Conservation (phyloP, 2,329 filamentous ascomycete species). For the Aspergillus versicolor region DNA sequence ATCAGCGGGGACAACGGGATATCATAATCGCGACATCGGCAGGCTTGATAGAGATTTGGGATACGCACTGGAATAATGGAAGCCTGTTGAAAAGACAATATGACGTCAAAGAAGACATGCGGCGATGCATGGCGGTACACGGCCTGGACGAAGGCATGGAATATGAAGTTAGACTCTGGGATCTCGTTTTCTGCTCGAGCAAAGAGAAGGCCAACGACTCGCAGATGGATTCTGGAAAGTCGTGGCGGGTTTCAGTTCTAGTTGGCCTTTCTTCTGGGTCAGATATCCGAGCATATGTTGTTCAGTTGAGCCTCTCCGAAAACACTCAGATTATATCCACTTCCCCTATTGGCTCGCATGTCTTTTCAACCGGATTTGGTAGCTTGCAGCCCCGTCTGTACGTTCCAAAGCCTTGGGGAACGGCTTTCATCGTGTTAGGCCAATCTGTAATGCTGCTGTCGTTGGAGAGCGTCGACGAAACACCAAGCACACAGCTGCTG, state of each 20-base stretch:
- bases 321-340: constrained; percentile 52
- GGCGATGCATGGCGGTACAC: constrained; percentile 59
- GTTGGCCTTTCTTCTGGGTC: constrained; percentile 55
- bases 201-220: constrained; percentile 44
- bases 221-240: constrained; percentile 49
- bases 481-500: constrained; percentile 74
- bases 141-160: constrained; percentile 53
- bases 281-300: constrained; percentile 63
- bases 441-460: constrained; percentile 76
- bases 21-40: constrained; percentile 76
- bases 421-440: constrained; percentile 79
- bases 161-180: constrained; percentile 70
- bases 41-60: constrained; percentile 81
- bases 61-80: constrained; percentile 82
- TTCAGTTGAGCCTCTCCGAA: constrained; percentile 66
- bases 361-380: constrained; percentile 18
- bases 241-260: constrained; percentile 59
- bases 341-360: constrained; percentile 1
- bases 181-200: constrained; percentile 65
- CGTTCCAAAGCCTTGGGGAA: constrained; percentile 73
- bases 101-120: constrained; percentile 66
- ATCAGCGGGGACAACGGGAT: constrained; percentile 77
- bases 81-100: constrained; percentile 71
- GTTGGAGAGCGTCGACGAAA: constrained; percentile 64
- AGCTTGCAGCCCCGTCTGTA: constrained; percentile 64